A percentile compares a stretch with the other conserved stretches of the same genome.
Evolutionary conservation across 768 basidiomycete genomes (phyloP).

Genomic region (Phlebiopsis flavidoalba): DNA sequence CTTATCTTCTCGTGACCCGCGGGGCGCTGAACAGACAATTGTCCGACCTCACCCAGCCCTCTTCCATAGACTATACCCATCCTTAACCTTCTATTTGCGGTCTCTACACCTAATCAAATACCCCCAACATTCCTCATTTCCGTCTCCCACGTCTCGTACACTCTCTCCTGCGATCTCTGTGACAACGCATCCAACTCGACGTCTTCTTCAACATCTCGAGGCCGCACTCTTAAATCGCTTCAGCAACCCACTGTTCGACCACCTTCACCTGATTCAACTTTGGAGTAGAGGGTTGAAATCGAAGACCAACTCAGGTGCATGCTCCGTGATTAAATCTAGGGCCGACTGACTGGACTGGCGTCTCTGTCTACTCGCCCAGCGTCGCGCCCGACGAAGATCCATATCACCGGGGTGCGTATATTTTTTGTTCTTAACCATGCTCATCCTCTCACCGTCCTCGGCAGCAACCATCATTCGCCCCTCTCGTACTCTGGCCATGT

Average conservation of each 20-base stretch:
- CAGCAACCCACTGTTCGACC: too few species aligned
- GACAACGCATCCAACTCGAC: neutral
- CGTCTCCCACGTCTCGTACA: neutral
- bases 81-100: slow-evolving; percentile 5
- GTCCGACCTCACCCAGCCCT: neutral
- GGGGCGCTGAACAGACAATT: slow-evolving; percentile 7
- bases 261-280: too few species aligned
- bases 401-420: neutral
- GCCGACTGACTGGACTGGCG: neutral
- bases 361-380: neutral
- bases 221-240: too few species aligned
- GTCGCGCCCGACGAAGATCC: neutral
- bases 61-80: slow-evolving; percentile 4
- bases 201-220: neutral
- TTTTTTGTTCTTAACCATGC: neutral
- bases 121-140: neutral
- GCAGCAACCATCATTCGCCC: neutral
- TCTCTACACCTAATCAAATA: neutral
- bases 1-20: neutral
- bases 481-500: slow-evolving; percentile 1
- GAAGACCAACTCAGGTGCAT: neutral
- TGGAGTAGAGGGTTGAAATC: neutral
- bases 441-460: neutral
- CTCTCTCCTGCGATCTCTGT: neutral
- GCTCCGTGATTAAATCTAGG: neutral